A percentile compares a stretch with the other conserved stretches of the same genome.
phyloP scores from a whole-genome alignment of 1,284 basidiomycete species.

The Salmacisia buchloeana region DNA sequence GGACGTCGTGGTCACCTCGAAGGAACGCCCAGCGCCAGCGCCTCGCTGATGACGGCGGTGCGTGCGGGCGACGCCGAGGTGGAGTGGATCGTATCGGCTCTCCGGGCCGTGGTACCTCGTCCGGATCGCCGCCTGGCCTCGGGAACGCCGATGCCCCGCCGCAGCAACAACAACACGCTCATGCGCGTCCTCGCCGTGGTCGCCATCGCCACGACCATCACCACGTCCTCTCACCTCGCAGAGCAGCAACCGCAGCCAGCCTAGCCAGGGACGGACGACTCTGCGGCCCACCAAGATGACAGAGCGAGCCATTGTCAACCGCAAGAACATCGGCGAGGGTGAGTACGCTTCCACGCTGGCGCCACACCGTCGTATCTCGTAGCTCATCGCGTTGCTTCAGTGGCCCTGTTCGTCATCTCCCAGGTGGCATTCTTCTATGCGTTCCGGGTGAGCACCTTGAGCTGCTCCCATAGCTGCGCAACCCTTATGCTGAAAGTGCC shows the following conservation, averaged over 20 bases:
- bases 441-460: slow-evolving; percentile 37
- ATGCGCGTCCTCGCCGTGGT: no score
- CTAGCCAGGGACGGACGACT: not conserved
- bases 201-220: no score
- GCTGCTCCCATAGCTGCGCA: not conserved
- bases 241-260: not conserved
- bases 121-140: no score
- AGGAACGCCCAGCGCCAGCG: no score
- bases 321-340: slow-evolving; percentile 9
- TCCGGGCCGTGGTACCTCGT: no score
- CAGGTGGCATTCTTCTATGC: slow-evolving; percentile 52
- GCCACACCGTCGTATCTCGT: not conserved
- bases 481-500: not conserved
- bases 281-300: not conserved
- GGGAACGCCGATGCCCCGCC: no score
- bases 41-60: no score
- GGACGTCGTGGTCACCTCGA: no score
- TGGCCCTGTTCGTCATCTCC: slow-evolving; percentile 40
- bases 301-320: not conserved
- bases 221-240: no score
- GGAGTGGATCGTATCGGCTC: no score
- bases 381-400: not conserved
- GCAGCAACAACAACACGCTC: no score
- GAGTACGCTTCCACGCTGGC: not conserved
- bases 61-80: no score